Evolutionary conservation across 1,139 yeast genomes (phyloP).

Genomic region (Diutina ranongensis): DNA sequence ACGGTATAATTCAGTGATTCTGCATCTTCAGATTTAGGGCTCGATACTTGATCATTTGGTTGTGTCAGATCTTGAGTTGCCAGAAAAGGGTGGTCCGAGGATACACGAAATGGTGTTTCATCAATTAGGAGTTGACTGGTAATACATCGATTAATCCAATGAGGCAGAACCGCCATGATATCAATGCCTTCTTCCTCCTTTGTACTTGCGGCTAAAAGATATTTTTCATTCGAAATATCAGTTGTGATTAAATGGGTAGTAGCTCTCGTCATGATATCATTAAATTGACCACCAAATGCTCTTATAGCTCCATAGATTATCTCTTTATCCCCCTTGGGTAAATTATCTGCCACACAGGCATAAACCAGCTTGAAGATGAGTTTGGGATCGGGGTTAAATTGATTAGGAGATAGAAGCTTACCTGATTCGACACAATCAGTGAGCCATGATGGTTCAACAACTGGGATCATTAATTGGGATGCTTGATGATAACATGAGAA

Average conservation of each 20-base stretch:
- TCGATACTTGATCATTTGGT: too few species aligned
- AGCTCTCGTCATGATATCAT: conserved; percentile 50
- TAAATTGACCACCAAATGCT: conserved; percentile 66
- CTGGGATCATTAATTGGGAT: conserved; percentile 44
- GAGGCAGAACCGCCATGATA: conserved; percentile 59
- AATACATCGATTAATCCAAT: conserved; percentile 68
- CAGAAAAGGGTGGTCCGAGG: conserved; percentile 5
- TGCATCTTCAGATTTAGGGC: background rate
- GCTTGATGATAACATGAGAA: conserved; percentile 8
- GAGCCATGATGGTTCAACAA: conserved; percentile 59
- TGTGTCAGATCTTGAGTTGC: conserved; percentile 11
- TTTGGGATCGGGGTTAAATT: conserved; percentile 56
- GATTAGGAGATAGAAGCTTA: conserved; percentile 14
- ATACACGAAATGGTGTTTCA: conserved; percentile 40
- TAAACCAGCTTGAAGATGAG: conserved; percentile 51
- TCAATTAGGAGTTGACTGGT: conserved; percentile 38
- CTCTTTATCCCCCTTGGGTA: conserved; percentile 51
- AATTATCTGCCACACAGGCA: conserved; percentile 48
- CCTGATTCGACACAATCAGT: conserved; percentile 29
- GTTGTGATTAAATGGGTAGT: conserved; percentile 71
- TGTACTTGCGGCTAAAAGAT: conserved; percentile 29
- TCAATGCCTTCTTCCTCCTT: conserved; percentile 10
- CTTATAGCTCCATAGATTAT: conserved; percentile 54
- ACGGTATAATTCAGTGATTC: background rate
- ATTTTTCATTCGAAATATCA: conserved; percentile 40